Base-by-base conservation (phyloP, 2,329 filamentous ascomycete genomes). In the Colletotrichum noveboracense region DNA sequence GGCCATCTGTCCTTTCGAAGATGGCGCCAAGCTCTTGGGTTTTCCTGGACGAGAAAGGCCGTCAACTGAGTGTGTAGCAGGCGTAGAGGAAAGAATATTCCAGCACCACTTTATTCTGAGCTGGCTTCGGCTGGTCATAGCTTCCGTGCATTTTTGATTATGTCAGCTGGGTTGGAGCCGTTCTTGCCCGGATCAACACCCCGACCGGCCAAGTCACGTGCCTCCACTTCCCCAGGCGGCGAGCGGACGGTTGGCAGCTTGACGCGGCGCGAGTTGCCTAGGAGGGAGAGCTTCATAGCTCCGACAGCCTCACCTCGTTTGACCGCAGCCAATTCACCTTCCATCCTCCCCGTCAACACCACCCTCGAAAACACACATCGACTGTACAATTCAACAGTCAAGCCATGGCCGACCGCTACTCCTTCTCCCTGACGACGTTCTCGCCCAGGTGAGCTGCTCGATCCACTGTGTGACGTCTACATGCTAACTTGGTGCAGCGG, bases 361-460 rank as follows among this genome's bases (percentile, higher is more conserved):
- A 48, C 43, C 64, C 26, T 24, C 34, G 28, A 65, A 64, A 66
- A 16, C 60, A 60, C 10, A 62, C 30, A 34, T 48, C 66, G 36
- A 70, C 52, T 30, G 21, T 66, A 71, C 32, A 36, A 66, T 26
- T 12, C 26, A 70, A 70, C 24, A 72, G 36, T 65, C 77, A 81
- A 83, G 89, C 79, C 84, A 99, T 99, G 96, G 96, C 97, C 84
- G 97, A 99, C 88, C 92, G 97, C 90, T 99, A 99, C 88, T 98
- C 96, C 71, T 99, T 99, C 93, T 99, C 97, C 76, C 92, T 99
- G 85, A 99, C 97, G 79, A 99, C 97, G 79, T 99, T 99, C 93
- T 98, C 97, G 83, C 97, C 97, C 86, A 99, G 96, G 97, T 97
- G 93, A 87, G 92, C 83, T 84, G 76, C 77, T 78, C 74, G 75